These are phyloP conservation scores for Actinomortierella wolfii DNA, from an alignment of 371 early-diverging fungal species.

Conservation along the genomic window DNA sequence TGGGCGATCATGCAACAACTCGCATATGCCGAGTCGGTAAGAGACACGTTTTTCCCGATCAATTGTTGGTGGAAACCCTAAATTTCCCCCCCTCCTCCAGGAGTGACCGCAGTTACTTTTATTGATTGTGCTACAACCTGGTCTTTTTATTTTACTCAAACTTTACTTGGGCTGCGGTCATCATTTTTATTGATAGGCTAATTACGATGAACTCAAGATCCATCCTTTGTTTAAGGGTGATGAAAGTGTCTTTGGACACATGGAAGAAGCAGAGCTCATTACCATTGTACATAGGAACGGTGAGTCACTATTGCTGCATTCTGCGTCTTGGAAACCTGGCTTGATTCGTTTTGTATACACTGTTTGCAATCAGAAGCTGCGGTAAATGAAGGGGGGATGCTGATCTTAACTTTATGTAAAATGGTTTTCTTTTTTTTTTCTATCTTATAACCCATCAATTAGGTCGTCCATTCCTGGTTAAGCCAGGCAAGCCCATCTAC, in stretches of 20 bases:
- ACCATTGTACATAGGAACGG: constrained; percentile 74
- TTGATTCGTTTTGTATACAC: background rate
- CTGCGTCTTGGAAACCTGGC: too few species aligned
- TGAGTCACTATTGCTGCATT: constrained; percentile 18
- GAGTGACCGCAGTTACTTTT: too few species aligned
- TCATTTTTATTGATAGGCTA: constrained; percentile 42
- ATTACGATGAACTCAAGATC: constrained; percentile 81
- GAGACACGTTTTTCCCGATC: constrained; percentile 10
- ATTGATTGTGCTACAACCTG: too few species aligned
- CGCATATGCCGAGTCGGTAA: constrained; percentile 58
- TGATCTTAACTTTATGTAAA: background rate
- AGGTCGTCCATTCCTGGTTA: constrained; percentile 79
- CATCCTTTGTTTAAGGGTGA: constrained; percentile 80
- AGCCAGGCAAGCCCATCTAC: constrained; percentile 85
- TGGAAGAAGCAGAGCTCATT: constrained; percentile 90
- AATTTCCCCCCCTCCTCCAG: too few species aligned
- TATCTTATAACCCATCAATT: too few species aligned
- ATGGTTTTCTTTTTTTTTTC: constrained; percentile 4
- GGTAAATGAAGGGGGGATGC: background rate
- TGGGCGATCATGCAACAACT: constrained; percentile 75
- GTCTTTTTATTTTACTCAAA: background rate
- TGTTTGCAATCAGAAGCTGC: background rate
- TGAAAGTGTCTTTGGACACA: constrained; percentile 74
- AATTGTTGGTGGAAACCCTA: too few species aligned
- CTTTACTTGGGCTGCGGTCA: background rate